Evolutionary conservation across 108 stramenopile species (phyloP).

Genomic region (Skeletonema tropicum): DNA sequence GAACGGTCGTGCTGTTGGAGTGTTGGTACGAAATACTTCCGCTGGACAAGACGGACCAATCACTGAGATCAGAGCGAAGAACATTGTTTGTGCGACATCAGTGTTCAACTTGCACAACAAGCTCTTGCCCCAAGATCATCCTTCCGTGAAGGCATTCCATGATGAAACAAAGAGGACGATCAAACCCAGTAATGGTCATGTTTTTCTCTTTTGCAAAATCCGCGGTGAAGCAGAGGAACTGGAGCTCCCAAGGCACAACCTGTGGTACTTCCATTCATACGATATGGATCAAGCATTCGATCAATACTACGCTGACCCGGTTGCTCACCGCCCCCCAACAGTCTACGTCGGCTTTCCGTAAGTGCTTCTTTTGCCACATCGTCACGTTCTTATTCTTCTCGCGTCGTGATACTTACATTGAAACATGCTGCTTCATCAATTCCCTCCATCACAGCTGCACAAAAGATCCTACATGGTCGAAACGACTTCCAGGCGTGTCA

Average conservation of each 20-base stretch:
- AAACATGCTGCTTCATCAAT: no score
- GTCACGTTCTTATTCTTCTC: not conserved
- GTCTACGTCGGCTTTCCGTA: conserved; percentile 62
- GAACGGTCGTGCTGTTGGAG: conserved; percentile 56
- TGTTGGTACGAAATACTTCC: conserved; percentile 53
- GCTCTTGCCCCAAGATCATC: conserved; percentile 50
- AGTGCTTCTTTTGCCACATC: not conserved
- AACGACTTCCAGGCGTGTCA: conserved; percentile 50
- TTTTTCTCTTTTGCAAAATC: conserved; percentile 64
- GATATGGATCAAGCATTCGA: conserved; percentile 66
- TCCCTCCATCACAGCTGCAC: conserved; percentile 11
- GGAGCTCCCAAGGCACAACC: conserved; percentile 55
- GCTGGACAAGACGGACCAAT: conserved; percentile 30
- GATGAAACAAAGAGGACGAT: conserved; percentile 47
- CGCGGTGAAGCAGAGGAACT: conserved; percentile 51
- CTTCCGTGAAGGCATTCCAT: conserved; percentile 49
- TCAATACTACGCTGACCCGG: conserved; percentile 53
- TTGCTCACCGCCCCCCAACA: conserved; percentile 52
- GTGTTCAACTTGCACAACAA: conserved; percentile 63
- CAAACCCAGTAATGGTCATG: conserved; percentile 49
- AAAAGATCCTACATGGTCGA: conserved; percentile 54
- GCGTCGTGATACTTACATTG: not conserved
- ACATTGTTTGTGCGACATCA: conserved; percentile 57
- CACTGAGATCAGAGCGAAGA: conserved; percentile 53
- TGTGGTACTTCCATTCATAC: conserved; percentile 67